These are phyloP conservation scores for Calonectria henricotiae DNA, from an alignment of 2,329 filamentous ascomycete genomes.

Conservation along the genomic window DNA sequence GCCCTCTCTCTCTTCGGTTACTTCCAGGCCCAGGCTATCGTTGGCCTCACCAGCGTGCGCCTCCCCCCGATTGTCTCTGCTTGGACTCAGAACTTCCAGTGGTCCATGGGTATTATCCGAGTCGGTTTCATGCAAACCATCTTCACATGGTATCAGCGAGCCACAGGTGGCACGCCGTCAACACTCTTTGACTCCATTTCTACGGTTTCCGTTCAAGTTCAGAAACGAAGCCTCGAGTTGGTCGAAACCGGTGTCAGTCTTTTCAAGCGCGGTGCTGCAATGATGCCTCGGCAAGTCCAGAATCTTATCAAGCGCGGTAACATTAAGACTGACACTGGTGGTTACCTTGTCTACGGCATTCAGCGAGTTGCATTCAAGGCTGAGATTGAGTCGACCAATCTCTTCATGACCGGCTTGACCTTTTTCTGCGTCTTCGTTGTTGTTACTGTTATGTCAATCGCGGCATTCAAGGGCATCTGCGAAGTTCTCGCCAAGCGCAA, in stretches of 20 bases:
- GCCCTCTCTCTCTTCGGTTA: slow-evolving; percentile 95
- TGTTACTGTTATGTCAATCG: slow-evolving; percentile 80
- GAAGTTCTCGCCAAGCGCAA: slow-evolving; percentile 82
- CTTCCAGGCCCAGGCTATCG: slow-evolving; percentile 94
- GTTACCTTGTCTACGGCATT: slow-evolving; percentile 83
- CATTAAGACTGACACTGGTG: slow-evolving; percentile 69
- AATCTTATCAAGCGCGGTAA: slow-evolving; percentile 70
- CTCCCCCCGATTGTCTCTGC: slow-evolving; percentile 91
- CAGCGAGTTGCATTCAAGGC: slow-evolving; percentile 91
- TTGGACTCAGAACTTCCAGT: slow-evolving; percentile 98
- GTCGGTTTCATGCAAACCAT: slow-evolving; percentile 90
- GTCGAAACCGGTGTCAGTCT: slow-evolving; percentile 62
- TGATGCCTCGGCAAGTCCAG: slow-evolving; percentile 65
- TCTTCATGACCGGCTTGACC: slow-evolving; percentile 91
- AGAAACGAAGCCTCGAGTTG: slow-evolving; percentile 71
- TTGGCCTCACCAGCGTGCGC: slow-evolving; percentile 86
- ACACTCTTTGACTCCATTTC: slow-evolving; percentile 83
- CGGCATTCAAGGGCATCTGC: slow-evolving; percentile 85
- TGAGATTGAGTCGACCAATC: slow-evolving; percentile 89
- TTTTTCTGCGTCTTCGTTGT: slow-evolving; percentile 92
- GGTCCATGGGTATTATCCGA: slow-evolving; percentile 96
- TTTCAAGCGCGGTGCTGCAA: slow-evolving; percentile 70
- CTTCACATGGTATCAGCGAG: slow-evolving; percentile 95
- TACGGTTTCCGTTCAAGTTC: slow-evolving; percentile 86
- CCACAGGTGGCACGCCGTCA: slow-evolving; percentile 89